Evolutionary conservation across 2,329 filamentous ascomycete genomes (phyloP).

Genomic region (Ceratocystis destructans): DNA sequence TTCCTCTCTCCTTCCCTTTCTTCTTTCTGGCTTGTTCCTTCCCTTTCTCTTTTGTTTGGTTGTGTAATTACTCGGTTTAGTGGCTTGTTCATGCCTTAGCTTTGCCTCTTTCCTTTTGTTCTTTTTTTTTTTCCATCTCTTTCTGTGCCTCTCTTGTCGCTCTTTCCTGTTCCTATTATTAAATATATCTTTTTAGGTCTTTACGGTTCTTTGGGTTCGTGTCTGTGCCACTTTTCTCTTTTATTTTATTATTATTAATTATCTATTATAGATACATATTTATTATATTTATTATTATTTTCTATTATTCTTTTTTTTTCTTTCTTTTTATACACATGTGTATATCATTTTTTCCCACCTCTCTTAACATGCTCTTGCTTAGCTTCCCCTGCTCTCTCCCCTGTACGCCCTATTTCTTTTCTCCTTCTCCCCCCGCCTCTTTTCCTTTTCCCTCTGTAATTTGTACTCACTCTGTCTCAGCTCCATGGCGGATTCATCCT

Average conservation of each 20-base stretch:
- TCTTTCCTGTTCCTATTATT: background rate
- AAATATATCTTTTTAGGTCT: background rate
- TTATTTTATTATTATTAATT: background rate
- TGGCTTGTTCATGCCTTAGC: background rate
- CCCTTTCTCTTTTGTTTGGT: background rate
- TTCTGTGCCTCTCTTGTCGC: constrained; percentile 1
- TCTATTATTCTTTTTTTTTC: background rate
- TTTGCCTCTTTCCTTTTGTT: background rate
- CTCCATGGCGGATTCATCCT: background rate
- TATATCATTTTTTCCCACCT: background rate
- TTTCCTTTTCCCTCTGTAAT: background rate
- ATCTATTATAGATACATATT: no score
- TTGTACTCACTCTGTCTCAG: background rate
- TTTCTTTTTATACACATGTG: background rate
- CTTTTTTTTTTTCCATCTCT: background rate
- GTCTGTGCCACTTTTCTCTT: background rate
- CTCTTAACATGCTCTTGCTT: background rate
- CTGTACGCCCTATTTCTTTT: background rate
- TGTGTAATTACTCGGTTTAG: background rate
- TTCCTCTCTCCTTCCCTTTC: background rate
- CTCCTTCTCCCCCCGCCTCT: background rate
- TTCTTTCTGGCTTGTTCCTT: background rate
- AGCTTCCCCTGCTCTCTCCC: background rate
- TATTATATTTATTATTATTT: no score
- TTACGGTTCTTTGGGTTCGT: background rate